Conservation (phyloP, 176 grass and related monocot genomes). For the Carex parvula region DNA sequence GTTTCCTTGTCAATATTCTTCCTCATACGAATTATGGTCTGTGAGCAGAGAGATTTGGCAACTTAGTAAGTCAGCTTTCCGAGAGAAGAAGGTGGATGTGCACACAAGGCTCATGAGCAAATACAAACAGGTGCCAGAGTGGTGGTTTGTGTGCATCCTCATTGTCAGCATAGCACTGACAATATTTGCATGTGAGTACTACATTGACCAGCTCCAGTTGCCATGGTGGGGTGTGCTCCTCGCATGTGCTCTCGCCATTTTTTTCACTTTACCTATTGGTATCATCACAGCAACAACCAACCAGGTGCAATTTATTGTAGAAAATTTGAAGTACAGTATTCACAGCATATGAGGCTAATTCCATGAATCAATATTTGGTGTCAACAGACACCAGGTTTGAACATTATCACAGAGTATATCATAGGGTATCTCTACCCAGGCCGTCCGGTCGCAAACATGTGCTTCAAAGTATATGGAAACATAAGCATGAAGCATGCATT, state of each 20-base stretch:
- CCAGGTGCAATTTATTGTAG: conserved; percentile 35
- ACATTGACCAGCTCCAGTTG: conserved; percentile 86
- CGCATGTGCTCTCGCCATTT: conserved; percentile 65
- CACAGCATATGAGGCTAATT: neutral
- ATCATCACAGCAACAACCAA: conserved; percentile 97
- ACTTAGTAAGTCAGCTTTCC: conserved; percentile 75
- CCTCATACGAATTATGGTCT: neutral
- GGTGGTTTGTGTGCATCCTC: conserved; percentile 90
- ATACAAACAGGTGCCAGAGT: conserved; percentile 75
- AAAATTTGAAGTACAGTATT: neutral
- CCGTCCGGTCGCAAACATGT: conserved; percentile 85
- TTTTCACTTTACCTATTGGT: conserved; percentile 86
- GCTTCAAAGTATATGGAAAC: conserved; percentile 96
- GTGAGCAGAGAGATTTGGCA: conserved; percentile 71
- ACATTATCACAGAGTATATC: conserved; percentile 88
- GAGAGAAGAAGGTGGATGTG: conserved; percentile 64
- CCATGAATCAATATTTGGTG: neutral
- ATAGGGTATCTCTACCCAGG: conserved; percentile 91
- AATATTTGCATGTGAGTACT: conserved; percentile 86
- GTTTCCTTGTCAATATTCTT: neutral
- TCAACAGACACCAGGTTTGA: conserved; percentile 74
- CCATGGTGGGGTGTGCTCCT: conserved; percentile 98
- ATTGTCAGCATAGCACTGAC: conserved; percentile 47
- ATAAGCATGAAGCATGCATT: conserved; percentile 86
- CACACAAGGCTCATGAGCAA: conserved; percentile 82